Base-by-base conservation (phyloP, 805 yeast species). In the Candida chilensis region DNA sequence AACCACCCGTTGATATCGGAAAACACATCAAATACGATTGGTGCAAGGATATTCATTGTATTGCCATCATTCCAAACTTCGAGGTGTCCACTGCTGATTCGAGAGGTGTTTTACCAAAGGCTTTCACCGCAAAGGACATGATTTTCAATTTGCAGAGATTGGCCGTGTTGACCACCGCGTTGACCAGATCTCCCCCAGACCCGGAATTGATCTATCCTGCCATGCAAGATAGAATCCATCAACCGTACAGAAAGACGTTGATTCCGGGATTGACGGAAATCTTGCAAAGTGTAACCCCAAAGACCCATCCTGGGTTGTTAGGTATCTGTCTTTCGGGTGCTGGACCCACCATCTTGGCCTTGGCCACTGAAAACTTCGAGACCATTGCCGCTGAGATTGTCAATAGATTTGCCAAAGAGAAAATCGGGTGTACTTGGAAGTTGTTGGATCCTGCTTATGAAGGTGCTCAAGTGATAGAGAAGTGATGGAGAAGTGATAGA, bases 261-360 rank as follows among this genome's bases (percentile, higher is more conserved):
- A 85, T 92, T 34, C 98, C 98, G 4, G 98, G 97, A 0, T 68
- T 92, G 32, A 67, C 80, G 8, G 86, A 84, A 37, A 85, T 92
- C 29, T 67, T 92, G 42, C 64, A 75, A 5, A 67, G 81, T 10
- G 78, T 92, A 30, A 84, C 94, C 0, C 95, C 97, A 26, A 67
- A 71, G 27, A 64, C 83, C 5, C 83, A 84, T 50, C 79, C 80
- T 2, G 96, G 96, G 3, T 66, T 88, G 28, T 67, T 92, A 35
- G 98, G 98, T 31, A 85, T 92, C 44, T 92, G 98, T 52, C 67
- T 92, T 35, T 82, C 95, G 17, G 98, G 98, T 31, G 98, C 98
- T 5, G 98, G 98, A 6, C 98, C 98, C 34, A 92, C 98, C 5
- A 88, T 92, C 34, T 63, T 92, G 39, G 94, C 95, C 25, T 68